Base-by-base conservation (phyloP, 306 rosid species). In the Myrica gale region DNA sequence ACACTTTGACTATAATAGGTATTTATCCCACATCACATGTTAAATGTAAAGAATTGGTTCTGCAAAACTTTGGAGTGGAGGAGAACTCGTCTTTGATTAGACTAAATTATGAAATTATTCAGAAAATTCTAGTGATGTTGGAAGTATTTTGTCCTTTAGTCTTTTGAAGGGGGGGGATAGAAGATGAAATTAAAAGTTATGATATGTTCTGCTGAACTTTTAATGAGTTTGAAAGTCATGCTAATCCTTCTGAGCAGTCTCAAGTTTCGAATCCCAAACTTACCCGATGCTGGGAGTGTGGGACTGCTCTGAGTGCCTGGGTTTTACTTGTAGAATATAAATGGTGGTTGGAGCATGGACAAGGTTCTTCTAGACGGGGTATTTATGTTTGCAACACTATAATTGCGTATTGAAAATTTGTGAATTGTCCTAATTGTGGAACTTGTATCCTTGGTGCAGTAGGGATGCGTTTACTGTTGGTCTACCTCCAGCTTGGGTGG, bases 401-500 rank as follows among this genome's bases (percentile, higher is more conserved):
- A 19, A 45, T 26, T 74, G 10, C 71, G 39, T 41, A 51, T 65
- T 77, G 73, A 80, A 21, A 44, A 54, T 73, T 19, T 74, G 60
- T 52, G 12, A 7, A 77, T 71, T 61, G 48, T 10, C 61, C 76
- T 76, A 15, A 72, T 66, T 52, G 15, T 82, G 5, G 26, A 26
- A 76, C 75, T 43, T 20, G 16, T 80, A 60, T 81, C 68, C 55
- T 41, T 78, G 78, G 52, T 80, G 79, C 82, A 79, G 84, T 56
- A 86, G 92, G 68, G 97, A 86, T 82, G 97, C 90, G 26, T 83
- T 83, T 76, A 91, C 90, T 11, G 88, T 89, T 75, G 89, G 94
- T 42, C 82, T 91, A 75, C 97, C 94, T 0, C 97, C 97, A 7
- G 83, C 82, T 78, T 91, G 97, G 97, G 94, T 91, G 72, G 97